Base-by-base conservation (phyloP, 1,284 basidiomycete species). In the Albatrellus sp. region DNA sequence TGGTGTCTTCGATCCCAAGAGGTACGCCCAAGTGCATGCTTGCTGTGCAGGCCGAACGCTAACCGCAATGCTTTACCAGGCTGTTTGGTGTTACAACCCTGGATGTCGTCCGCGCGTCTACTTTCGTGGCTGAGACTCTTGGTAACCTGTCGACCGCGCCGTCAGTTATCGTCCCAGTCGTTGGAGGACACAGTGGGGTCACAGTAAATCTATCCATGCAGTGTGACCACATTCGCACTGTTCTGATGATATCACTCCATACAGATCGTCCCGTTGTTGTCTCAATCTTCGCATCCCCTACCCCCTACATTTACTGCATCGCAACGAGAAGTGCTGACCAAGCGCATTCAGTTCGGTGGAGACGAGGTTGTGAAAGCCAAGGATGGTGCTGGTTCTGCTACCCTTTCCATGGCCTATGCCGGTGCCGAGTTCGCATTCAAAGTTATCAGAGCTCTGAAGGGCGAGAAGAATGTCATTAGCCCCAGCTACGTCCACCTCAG, bases 71-170 rank as follows among this genome's bases (percentile, higher is more conserved):
- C 24, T 24, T 24, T 24, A 37, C 33, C 51, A 90, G 90, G 55
- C 63, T 98, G 52, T 98, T 98, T 60, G 96, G 94, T 75, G 91
- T 98, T 43, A 98, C 96, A 48, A 98, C 96, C 32, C 78, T 99
- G 51, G 94, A 99, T 64, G 92, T 98, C 51, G 90, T 98, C 56
- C 92, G 96, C 57, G 82, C 96, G 28, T 92, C 91, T 13, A 93
- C 91, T 46, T 98, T 98, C 65, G 82, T 96, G 43, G 73, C 91
- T 28, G 89, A 92, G 63, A 73, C 86, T 52, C 66, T 80, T 45
- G 81, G 79, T 42, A 73, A 81, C 56, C 68, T 70, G 14, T 66
- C 69, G 16, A 59, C 80, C 51, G 74, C 90, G 28, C 63, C 78
- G 48, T 73, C 85, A 24, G 72, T 94, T 56, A 72, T 76, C 49